Evolutionary conservation across 75 land plant genomes (phyloP), one percentile per base, ranked within the genome.

Genomic region (Azolla pinnata): DNA sequence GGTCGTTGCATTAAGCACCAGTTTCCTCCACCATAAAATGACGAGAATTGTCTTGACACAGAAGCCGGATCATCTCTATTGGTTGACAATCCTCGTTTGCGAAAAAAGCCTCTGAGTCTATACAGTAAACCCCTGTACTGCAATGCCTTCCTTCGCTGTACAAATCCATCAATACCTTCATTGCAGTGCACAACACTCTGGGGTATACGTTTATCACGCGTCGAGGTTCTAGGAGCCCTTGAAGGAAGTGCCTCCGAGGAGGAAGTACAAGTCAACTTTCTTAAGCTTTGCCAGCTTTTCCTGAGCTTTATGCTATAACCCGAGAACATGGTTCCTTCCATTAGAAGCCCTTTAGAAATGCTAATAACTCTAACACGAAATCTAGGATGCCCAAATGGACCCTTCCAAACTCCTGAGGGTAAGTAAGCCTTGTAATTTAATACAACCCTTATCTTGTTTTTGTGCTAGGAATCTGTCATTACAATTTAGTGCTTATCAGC

Each of bases 1-100:
- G 49, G 3, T 46, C 23, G 49, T 46, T 23, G n/a, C 49, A 46
- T 46, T 17, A 46, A 17, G 17, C 49, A 46, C 49, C 49, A 46
- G 17, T 3, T 46, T 18, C 49, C 49, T 46, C 23, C 21, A 18
- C 49, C 23, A 46, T 18, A 46, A 46, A 23, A 46, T 4, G 49
- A 46, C 17, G 49, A 46, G 17, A 18, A 18, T 18, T 23, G 2
- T 46, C 17, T 46, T 17, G 21, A 46, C 21, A 18, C 49, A 46
- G 17, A 2, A 46, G 49, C n/a, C 21, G 49, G 21, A 3, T 46
- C 2, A 4, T 17, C 21, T 2, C 23, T 2, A 46, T 46, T 14
- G 49, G 12, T 4, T 46, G 49, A 2, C 17, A 23, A 3, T 14
- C 49, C 49, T 17, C 14, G n/a, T 14, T 46, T 23, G 21, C 49